These are phyloP conservation scores for Arthrobotrys megalospora DNA, from an alignment of 2,329 filamentous ascomycete genomes.

Conservation along the genomic window DNA sequence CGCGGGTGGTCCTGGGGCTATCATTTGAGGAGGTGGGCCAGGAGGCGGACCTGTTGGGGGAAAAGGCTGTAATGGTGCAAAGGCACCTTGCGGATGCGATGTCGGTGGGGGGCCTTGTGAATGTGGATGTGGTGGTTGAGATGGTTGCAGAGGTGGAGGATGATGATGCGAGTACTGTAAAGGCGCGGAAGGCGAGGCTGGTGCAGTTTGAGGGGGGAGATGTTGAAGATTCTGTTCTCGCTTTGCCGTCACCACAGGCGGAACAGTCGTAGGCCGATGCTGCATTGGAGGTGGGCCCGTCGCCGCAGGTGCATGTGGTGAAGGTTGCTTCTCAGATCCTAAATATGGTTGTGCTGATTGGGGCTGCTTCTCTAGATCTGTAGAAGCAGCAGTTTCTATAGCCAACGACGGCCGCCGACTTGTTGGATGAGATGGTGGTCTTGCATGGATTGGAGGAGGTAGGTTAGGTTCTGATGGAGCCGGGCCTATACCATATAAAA, in stretches of 20 bases:
- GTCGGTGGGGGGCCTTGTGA: constrained; percentile 24
- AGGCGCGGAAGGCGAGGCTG: constrained; percentile 50
- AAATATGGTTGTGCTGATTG: constrained; percentile 50
- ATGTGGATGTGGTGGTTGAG: constrained; percentile 41
- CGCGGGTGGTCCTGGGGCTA: constrained; percentile 52
- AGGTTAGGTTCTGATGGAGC: constrained; percentile 51
- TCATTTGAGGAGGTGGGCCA: constrained; percentile 42
- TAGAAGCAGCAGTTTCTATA: constrained; percentile 55
- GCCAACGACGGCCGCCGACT: constrained; percentile 58
- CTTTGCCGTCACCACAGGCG: constrained; percentile 59
- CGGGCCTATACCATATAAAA: constrained; percentile 58
- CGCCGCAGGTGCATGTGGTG: constrained; percentile 58
- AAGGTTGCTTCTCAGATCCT: constrained; percentile 49
- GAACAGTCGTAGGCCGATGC: constrained; percentile 61
- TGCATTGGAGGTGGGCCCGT: constrained; percentile 58
- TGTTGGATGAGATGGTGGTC: constrained; percentile 47
- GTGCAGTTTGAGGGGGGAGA: constrained; percentile 55
- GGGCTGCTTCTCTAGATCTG: constrained; percentile 51
- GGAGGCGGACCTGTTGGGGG: constrained; percentile 23
- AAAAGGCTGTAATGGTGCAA: constrained; percentile 51
- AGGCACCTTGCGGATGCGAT: constrained; percentile 38
- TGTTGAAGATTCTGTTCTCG: constrained; percentile 58
- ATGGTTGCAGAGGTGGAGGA: constrained; percentile 42
- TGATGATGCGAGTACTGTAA: constrained; percentile 47
- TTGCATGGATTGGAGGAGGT: constrained; percentile 60